A percentile compares a stretch with the other conserved stretches of the same genome.
Evolutionary conservation across 1,139 yeast genomes (phyloP).

Genomic region (Petasospora rhodanensis): DNA sequence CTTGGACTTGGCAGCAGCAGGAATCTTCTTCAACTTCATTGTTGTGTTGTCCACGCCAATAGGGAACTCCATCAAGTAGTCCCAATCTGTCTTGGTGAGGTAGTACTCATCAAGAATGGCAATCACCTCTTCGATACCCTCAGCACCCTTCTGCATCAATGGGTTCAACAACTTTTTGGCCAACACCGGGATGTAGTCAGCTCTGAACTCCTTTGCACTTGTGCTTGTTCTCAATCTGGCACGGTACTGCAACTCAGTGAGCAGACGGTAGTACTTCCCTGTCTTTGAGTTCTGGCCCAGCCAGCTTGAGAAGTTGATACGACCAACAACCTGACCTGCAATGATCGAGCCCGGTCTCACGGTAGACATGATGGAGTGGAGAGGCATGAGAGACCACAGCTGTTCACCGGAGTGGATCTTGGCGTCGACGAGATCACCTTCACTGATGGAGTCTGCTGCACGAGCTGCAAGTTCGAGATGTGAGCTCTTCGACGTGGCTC

Average conservation of each 20-base stretch:
- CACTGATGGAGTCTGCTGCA: slow-evolving; percentile 84
- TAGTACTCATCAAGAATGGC: slow-evolving; percentile 76
- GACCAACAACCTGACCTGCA: slow-evolving; percentile 65
- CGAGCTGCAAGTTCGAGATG: slow-evolving; percentile 62
- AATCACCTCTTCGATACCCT: slow-evolving; percentile 63
- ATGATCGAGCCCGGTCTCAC: slow-evolving; percentile 75
- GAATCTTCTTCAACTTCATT: slow-evolving; percentile 51
- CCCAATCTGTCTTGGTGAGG: slow-evolving; percentile 90
- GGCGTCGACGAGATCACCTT: slow-evolving; percentile 75
- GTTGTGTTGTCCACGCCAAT: slow-evolving; percentile 57
- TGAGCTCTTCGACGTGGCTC: slow-evolving; percentile 34
- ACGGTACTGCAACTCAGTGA: slow-evolving; percentile 88
- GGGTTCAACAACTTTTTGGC: slow-evolving; percentile 54
- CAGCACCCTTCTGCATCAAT: slow-evolving; percentile 43
- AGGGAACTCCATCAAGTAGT: slow-evolving; percentile 73
- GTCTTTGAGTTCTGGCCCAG: slow-evolving; percentile 88
- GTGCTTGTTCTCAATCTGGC: slow-evolving; percentile 77
- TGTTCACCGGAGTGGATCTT: slow-evolving; percentile 88
- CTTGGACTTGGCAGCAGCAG: slow-evolving; percentile 72
- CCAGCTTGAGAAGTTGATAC: slow-evolving; percentile 81
- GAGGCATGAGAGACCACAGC: slow-evolving; percentile 92
- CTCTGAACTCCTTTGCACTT: slow-evolving; percentile 67
- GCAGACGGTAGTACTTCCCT: slow-evolving; percentile 68
- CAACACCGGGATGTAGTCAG: slow-evolving; percentile 71
- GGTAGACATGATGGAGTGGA: slow-evolving; percentile 85